A percentile compares a stretch with the other conserved stretches of the same genome.
Conservation (phyloP, 257 asterid genomes). For the Plantago elongata region DNA sequence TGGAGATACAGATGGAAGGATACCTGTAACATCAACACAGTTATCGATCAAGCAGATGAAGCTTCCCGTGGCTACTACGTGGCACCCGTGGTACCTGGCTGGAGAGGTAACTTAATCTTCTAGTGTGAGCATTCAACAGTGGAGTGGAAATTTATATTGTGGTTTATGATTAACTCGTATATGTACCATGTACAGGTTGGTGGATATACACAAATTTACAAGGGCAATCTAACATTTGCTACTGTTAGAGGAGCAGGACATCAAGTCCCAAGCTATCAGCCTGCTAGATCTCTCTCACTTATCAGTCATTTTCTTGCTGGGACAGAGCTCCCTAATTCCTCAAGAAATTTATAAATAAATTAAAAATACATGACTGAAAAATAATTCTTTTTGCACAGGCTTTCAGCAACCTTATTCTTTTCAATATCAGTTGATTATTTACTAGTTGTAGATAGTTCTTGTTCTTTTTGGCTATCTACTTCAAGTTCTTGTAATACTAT, state of each 20-base stretch:
- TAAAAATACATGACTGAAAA: neutral
- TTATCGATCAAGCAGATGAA: constrained; percentile 48
- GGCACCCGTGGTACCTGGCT: constrained; percentile 67
- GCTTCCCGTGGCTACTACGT: constrained; percentile 29
- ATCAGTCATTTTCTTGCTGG: constrained; percentile 50
- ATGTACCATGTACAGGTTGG: constrained; percentile 47
- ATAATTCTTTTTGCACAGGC: constrained; percentile 9
- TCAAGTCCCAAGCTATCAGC: constrained; percentile 76
- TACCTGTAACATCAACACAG: constrained; percentile 73
- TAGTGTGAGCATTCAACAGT: too few relatives aligned
- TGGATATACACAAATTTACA: constrained; percentile 56
- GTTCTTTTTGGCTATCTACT: neutral
- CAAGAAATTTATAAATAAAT: neutral
- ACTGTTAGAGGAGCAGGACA: constrained; percentile 86
- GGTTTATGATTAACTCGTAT: neutral
- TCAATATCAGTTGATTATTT: neutral
- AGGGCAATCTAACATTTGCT: constrained; percentile 52
- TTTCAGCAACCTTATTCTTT: neutral
- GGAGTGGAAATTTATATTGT: too few relatives aligned
- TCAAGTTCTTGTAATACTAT: too few relatives aligned
- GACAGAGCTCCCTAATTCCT: constrained; percentile 42
- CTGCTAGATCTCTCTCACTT: constrained; percentile 61
- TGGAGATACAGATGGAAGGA: constrained; percentile 73
- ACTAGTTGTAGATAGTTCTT: neutral
- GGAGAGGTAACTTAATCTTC: constrained; percentile 43